A percentile compares a stretch with the other conserved stretches of the same genome.
phyloP scores from a whole-genome alignment of 2,329 filamentous ascomycete genomes.

The Macroventuria anomochaeta region DNA sequence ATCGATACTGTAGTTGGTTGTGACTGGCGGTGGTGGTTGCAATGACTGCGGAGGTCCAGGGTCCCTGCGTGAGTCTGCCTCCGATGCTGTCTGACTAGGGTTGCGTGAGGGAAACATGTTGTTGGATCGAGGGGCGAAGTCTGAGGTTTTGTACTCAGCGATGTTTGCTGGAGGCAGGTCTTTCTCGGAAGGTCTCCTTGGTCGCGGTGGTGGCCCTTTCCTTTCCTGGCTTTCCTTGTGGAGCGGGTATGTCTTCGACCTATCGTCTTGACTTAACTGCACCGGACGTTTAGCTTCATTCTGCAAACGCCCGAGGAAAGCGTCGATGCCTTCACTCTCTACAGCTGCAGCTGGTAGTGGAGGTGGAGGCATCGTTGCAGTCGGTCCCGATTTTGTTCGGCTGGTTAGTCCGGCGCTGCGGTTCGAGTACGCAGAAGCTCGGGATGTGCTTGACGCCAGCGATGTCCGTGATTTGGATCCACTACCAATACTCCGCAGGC shows the following conservation, averaged over 20 bases:
- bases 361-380: slow-evolving; percentile 23
- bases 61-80: slow-evolving; percentile 10
- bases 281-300: slow-evolving; percentile 36
- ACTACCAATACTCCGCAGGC: slow-evolving; percentile 39
- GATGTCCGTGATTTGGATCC: slow-evolving; percentile 36
- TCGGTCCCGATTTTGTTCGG: slow-evolving; percentile 22
- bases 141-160: slow-evolving; percentile 26
- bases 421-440: slow-evolving; percentile 41
- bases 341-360: slow-evolving; percentile 30
- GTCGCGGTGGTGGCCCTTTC: slow-evolving; percentile 28
- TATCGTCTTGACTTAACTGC: slow-evolving; percentile 23
- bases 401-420: slow-evolving; percentile 33
- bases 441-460: slow-evolving; percentile 40
- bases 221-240: slow-evolving; percentile 33
- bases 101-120: slow-evolving; percentile 34
- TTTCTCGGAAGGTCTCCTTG: slow-evolving; percentile 39
- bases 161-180: slow-evolving; percentile 29
- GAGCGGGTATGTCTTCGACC: slow-evolving; percentile 28
- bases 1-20: slow-evolving; percentile 25
- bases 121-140: slow-evolving; percentile 26
- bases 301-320: slow-evolving; percentile 47
- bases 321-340: slow-evolving; percentile 46
- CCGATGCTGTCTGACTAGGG: slow-evolving; percentile 32
- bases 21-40: slow-evolving; percentile 33
- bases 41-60: slow-evolving; percentile 14